Evolutionary conservation across 2,329 filamentous ascomycete genomes (phyloP), one percentile per base, ranked within the genome.

Genomic region (Colletotrichum aenigma): DNA sequence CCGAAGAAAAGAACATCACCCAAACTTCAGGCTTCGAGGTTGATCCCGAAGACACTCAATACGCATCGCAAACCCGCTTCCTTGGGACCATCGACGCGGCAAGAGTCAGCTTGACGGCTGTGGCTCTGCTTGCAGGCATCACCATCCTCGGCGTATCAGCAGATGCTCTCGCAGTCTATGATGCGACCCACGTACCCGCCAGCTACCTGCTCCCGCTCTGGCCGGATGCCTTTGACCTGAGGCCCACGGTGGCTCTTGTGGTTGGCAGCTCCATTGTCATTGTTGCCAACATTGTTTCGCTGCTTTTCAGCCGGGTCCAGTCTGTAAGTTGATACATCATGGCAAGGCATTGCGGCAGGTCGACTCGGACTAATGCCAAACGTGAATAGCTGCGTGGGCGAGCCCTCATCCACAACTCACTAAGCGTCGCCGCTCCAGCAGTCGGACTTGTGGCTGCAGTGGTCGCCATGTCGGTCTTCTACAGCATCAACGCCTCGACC

Each of bases 381-480:
- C 10, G n/a, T 52, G 43, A 52, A n/a, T 4, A 78, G 77, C 38
- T 77, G 30, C 66, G 70, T 15, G 26, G 69, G n/a, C 36, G 30
- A 32, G 61, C 66, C 12, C 43, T 70, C 9, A 30, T 71, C 38
- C 72, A 73, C 26, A 75, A 73, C 15, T 81, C 74, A 74, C 76
- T 79, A 36, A 66, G 66, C 58, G 67, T 86, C 30, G 77, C 77
- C 3, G 80, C 81, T 7, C 82, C 84, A 6, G 71, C 79, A 18
- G 52, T 82, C n/a, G 81, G 79, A 24, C 79, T 87, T 68, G 76
- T 83, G 64, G 82, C 86, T 15, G 87, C 89, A 52, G 81, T 92
- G 66, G 84, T 92, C 71, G 87, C 88, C 76, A 88, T 91, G 80
- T 84, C 87, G 67, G 87, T 93, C 82, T 92, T 90, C 81, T 93